These are phyloP conservation scores for Trichoderma sp. DNA, from an alignment of 2,329 filamentous ascomycete species.

Conservation along the genomic window DNA sequence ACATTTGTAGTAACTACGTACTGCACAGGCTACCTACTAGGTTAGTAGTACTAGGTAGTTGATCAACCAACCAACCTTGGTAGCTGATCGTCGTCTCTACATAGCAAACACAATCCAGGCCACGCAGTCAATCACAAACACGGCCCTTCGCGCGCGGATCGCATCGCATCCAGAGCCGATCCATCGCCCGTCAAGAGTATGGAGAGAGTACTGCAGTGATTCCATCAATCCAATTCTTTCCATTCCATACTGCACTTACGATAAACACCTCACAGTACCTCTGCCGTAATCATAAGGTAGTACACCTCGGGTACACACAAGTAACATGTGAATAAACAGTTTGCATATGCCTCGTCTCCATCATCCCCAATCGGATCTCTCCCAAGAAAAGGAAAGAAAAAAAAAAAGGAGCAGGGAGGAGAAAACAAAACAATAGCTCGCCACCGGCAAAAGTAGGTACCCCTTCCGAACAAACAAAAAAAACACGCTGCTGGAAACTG, in stretches of 20 bases:
- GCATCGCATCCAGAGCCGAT: neutral
- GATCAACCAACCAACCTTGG: neutral
- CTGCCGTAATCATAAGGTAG: no score
- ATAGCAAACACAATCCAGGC: neutral
- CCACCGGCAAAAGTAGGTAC: neutral
- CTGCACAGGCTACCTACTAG: neutral
- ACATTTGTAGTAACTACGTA: no score
- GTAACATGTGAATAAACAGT: neutral
- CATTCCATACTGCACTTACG: neutral
- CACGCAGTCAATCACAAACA: slow-evolving; percentile 1
- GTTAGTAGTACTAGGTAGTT: neutral
- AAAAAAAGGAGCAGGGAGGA: neutral
- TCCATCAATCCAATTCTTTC: no score
- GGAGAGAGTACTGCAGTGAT: no score
- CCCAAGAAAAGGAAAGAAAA: neutral
- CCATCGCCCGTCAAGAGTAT: neutral
- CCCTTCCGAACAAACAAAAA: neutral
- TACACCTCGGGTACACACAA: neutral
- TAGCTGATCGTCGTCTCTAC: neutral
- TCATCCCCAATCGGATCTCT: slow-evolving; percentile 9
- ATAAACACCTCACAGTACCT: neutral
- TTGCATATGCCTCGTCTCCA: neutral
- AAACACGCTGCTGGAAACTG: neutral
- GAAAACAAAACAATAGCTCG: neutral
- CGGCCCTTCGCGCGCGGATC: neutral